phyloP scores from a whole-genome alignment of 2,329 filamentous ascomycete genomes.

The Neonectria hederae region DNA sequence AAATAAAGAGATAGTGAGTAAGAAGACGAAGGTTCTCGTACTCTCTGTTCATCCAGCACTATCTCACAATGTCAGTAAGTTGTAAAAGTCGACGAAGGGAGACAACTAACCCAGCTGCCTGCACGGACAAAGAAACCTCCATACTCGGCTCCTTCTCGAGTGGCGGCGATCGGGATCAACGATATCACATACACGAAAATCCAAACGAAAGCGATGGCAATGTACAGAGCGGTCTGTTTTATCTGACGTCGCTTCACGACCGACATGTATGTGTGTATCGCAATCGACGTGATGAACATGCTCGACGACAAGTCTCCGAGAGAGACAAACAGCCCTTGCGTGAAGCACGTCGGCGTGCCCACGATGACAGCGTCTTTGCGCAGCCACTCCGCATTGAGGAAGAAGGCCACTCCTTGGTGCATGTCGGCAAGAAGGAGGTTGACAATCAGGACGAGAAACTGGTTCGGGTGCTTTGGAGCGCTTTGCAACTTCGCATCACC shows the following conservation, averaged over 20 bases:
- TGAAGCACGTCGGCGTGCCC: slow-evolving; percentile 63
- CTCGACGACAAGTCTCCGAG: slow-evolving; percentile 73
- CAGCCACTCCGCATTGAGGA: slow-evolving; percentile 70
- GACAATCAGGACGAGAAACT: slow-evolving; percentile 75
- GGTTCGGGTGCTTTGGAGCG: slow-evolving; percentile 60
- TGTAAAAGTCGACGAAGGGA: background rate
- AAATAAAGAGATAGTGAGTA: slow-evolving; percentile 74
- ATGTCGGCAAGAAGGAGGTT: slow-evolving; percentile 76
- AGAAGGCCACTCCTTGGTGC: slow-evolving; percentile 71
- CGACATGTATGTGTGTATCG: slow-evolving; percentile 71
- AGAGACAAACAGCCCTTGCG: slow-evolving; percentile 75
- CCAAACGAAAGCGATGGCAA: slow-evolving; percentile 62
- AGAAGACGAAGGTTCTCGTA: slow-evolving; percentile 65
- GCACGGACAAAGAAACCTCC: slow-evolving; percentile 70
- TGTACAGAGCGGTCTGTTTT: slow-evolving; percentile 60
- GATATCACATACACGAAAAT: slow-evolving; percentile 67
- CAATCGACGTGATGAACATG: slow-evolving; percentile 73
- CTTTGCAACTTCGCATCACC: slow-evolving; percentile 28
- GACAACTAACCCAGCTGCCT: slow-evolving; percentile 65
- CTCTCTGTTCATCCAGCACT: slow-evolving; percentile 71
- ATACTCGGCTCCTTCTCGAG: slow-evolving; percentile 51
- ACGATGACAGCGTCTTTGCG: slow-evolving; percentile 62
- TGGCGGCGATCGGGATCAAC: slow-evolving; percentile 58
- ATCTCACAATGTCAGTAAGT: slow-evolving; percentile 15
- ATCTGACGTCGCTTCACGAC: slow-evolving; percentile 66